Percentiles rank a stretch among this genome's conserved stretches.
Evolutionary conservation across 768 basidiomycete genomes (phyloP).

Genomic region (Agrocybe chaxingu): DNA sequence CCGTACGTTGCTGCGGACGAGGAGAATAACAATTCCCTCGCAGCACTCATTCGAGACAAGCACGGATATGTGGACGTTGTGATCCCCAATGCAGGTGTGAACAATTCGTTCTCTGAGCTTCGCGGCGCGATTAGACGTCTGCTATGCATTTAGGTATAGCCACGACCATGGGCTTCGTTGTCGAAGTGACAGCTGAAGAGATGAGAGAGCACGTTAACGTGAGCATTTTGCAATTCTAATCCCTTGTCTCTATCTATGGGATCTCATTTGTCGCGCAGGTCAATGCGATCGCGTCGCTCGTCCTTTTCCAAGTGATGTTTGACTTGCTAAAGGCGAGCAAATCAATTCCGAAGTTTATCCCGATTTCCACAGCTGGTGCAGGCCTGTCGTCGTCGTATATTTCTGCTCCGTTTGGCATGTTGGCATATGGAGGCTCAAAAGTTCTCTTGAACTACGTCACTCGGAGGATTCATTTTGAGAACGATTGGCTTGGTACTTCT

Average conservation of each 20-base stretch:
- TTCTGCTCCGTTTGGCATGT: too few relatives aligned
- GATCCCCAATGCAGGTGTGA: background rate
- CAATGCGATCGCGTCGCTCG: background rate
- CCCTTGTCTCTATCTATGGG: background rate
- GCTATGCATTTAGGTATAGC: background rate
- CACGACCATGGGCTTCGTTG: background rate
- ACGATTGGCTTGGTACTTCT: too few relatives aligned
- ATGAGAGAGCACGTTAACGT: background rate
- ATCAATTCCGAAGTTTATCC: background rate
- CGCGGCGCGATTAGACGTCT: too few relatives aligned
- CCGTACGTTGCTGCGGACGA: background rate
- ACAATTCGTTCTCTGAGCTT: background rate
- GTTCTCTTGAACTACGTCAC: too few relatives aligned
- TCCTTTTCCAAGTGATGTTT: background rate
- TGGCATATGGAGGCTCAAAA: too few relatives aligned
- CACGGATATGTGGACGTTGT: background rate
- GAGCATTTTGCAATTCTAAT: background rate
- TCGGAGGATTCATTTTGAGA: too few relatives aligned
- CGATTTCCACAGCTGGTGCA: background rate
- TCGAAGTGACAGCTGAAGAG: background rate
- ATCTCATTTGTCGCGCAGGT: background rate
- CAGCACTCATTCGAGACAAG: background rate
- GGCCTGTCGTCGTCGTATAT: too few relatives aligned
- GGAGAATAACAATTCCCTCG: background rate
- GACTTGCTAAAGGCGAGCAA: background rate